A percentile compares a stretch with the other conserved stretches of the same genome.
phyloP scores from a whole-genome alignment of 208 protist genomes.

The Novymonas esmeraldas region DNA sequence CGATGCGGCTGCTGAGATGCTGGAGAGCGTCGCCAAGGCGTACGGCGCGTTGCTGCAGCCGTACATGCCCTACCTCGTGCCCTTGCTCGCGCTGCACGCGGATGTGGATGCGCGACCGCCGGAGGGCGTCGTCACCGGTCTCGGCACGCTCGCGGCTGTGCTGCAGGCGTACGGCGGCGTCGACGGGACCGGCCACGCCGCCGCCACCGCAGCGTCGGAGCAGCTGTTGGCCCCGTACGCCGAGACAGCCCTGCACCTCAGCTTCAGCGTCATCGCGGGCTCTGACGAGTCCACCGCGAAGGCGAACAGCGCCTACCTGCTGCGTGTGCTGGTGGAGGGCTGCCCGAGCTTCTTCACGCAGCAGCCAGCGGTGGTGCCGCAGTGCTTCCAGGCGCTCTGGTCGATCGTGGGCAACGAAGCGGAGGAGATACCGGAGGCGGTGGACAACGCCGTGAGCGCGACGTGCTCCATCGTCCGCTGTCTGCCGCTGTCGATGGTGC shows the following conservation, averaged over 20 bases:
- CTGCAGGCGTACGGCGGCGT: slow-evolving; percentile 51
- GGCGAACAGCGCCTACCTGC: slow-evolving; percentile 71
- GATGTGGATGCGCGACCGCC: slow-evolving; percentile 50
- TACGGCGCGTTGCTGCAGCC: slow-evolving; percentile 65
- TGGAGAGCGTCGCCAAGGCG: slow-evolving; percentile 74
- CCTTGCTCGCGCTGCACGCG: slow-evolving; percentile 61
- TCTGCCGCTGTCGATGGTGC: slow-evolving; percentile 34
- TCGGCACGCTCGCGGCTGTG: slow-evolving; percentile 57
- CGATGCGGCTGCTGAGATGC: slow-evolving; percentile 63
- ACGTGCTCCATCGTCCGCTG: slow-evolving; percentile 74
- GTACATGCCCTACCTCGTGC: slow-evolving; percentile 52
- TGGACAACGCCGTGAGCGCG: slow-evolving; percentile 89
- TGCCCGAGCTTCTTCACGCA: slow-evolving; percentile 39
- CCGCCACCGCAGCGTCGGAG: slow-evolving; percentile 8
- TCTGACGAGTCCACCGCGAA: slow-evolving; percentile 69
- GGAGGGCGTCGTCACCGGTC: slow-evolving; percentile 70
- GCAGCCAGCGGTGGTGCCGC: slow-evolving; percentile 22
- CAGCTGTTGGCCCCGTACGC: slow-evolving; percentile 39
- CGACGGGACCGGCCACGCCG: slow-evolving; percentile 1
- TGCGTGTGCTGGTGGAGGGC: slow-evolving; percentile 65
- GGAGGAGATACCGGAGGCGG: slow-evolving; percentile 74
- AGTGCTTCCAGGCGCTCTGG: slow-evolving; percentile 44
- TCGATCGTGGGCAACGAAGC: slow-evolving; percentile 34
- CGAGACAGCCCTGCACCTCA: slow-evolving; percentile 51
- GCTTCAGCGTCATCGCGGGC: slow-evolving; percentile 45